Percentiles rank a stretch among this genome's conserved stretches.
Conservation (phyloP, 2,329 filamentous ascomycete species). For the Apiospora malaysiana region DNA sequence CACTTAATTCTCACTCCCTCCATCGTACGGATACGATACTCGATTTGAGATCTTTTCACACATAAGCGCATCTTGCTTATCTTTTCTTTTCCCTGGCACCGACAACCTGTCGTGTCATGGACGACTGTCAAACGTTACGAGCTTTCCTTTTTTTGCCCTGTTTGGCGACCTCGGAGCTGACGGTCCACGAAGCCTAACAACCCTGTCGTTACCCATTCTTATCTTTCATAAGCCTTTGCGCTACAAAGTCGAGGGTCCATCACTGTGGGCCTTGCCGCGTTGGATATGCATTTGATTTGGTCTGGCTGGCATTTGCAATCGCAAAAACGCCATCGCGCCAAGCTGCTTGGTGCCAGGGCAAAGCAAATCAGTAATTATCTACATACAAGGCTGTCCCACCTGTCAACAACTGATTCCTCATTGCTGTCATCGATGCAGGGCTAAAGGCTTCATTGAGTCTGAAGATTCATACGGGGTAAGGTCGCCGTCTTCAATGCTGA, state of each 20-base stretch:
- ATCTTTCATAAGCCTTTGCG: constrained; percentile 16
- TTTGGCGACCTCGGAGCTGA: constrained; percentile 1
- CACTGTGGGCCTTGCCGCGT: constrained; percentile 1
- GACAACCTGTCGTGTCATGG: background rate
- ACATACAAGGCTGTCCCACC: background rate
- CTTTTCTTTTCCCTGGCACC: background rate
- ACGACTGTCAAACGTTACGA: background rate
- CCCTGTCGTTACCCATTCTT: background rate
- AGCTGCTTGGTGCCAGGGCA: background rate
- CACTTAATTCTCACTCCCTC: background rate
- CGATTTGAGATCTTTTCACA: background rate
- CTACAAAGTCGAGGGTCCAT: background rate
- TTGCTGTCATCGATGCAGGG: background rate
- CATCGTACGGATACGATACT: background rate
- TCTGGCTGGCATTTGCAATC: background rate
- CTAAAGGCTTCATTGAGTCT: background rate
- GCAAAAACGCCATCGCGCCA: background rate
- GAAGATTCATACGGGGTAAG: too few relatives aligned
- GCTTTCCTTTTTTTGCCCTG: background rate
- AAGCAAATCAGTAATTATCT: too few relatives aligned
- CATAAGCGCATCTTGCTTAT: background rate
- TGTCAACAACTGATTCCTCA: background rate
- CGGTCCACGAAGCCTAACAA: background rate
- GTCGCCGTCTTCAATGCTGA: background rate
- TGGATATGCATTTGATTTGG: background rate